phyloP scores from a whole-genome alignment of 306 rosid species.

The Inga leiocalycina region DNA sequence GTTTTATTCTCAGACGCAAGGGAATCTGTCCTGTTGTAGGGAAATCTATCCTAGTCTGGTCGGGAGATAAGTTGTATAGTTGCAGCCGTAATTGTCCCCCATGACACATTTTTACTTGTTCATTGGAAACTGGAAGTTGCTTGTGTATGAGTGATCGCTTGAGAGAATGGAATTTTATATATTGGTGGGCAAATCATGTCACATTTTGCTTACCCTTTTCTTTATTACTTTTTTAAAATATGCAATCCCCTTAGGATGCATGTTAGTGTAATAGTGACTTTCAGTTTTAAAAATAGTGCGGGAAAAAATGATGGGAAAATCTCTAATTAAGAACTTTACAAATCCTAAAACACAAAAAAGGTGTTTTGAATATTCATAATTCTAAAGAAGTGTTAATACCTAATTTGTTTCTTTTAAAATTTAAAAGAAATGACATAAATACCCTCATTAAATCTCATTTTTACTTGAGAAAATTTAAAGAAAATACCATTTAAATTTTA shows the following conservation, averaged over 20 bases:
- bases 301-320: neutral
- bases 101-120: neutral
- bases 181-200: neutral
- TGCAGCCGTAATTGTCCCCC: slow-evolving; percentile 13
- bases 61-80: slow-evolving; percentile 34
- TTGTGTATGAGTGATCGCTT: neutral
- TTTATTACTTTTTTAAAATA: neutral
- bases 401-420: too few relatives aligned
- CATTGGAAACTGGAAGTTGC: slow-evolving; percentile 26
- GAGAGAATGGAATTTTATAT: neutral
- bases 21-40: slow-evolving; percentile 18
- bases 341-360: too few relatives aligned
- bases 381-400: too few relatives aligned
- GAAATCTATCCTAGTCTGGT: slow-evolving; percentile 9
- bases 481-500: too few relatives aligned
- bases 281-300: neutral
- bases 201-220: neutral
- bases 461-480: too few relatives aligned
- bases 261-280: neutral
- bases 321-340: too few relatives aligned
- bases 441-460: too few relatives aligned
- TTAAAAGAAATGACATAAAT: too few relatives aligned
- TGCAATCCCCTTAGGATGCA: neutral
- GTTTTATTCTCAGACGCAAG: slow-evolving; percentile 25
- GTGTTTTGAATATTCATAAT: too few relatives aligned